phyloP scores from a whole-genome alignment of 352 stramenopile genomes.

The Globisporangium mamillatum region DNA sequence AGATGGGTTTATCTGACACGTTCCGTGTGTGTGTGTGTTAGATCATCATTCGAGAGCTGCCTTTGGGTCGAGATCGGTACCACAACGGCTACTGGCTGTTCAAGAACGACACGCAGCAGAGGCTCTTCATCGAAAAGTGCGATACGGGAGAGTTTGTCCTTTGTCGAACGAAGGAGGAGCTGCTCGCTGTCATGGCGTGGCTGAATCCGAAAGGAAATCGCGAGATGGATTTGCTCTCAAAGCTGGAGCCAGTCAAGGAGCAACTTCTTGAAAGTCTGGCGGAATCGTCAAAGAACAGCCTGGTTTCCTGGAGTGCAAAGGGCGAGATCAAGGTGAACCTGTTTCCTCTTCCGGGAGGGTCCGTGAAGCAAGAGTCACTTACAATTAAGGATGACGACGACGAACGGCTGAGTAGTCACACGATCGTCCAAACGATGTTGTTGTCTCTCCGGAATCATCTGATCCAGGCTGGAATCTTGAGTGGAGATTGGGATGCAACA shows the following conservation, averaged over 20 bases:
- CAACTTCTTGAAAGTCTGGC: conserved; percentile 27
- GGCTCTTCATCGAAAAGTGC: conserved; percentile 66
- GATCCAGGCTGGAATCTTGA: conserved; percentile 45
- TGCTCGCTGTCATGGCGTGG: conserved; percentile 56
- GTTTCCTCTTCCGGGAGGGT: conserved; percentile 63
- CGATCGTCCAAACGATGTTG: conserved; percentile 60
- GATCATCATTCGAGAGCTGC: conserved; percentile 66
- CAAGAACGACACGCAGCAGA: conserved; percentile 52
- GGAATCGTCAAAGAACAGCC: conserved; percentile 20
- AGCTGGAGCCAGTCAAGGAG: conserved; percentile 48
- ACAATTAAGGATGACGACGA: conserved; percentile 39
- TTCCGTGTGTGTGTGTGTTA: conserved; percentile 8
- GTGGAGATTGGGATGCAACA: conserved; percentile 41
- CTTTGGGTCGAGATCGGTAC: conserved; percentile 68
- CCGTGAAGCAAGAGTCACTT: conserved; percentile 41
- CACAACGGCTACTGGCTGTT: conserved; percentile 84
- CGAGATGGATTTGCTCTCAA: conserved; percentile 58
- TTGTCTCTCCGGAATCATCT: conserved; percentile 59
- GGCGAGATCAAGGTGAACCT: conserved; percentile 48
- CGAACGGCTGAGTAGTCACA: conserved; percentile 36
- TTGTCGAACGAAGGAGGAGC: conserved; percentile 36
- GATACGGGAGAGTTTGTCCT: conserved; percentile 62
- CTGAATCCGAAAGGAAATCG: conserved; percentile 75
- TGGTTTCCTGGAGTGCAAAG: conserved; percentile 29
- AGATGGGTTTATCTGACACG: background rate